phyloP scores from a whole-genome alignment of 106 monocot genomes.

The Apostasia ramifera region DNA sequence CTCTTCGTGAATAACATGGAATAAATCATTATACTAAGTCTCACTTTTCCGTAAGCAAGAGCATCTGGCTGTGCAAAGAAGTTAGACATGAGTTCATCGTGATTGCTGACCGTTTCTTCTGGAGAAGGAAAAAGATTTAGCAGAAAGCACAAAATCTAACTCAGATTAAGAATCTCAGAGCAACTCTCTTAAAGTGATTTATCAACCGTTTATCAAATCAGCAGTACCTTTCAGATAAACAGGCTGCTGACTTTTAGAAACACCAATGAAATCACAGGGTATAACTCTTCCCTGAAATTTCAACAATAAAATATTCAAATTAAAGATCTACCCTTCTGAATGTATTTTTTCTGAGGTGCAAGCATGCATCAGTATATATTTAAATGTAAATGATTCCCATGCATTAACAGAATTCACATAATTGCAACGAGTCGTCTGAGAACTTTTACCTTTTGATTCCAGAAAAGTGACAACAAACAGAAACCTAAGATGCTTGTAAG shows the following conservation, averaged over 20 bases:
- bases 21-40: neutral
- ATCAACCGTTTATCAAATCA: neutral
- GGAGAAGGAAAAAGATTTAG: constrained; percentile 4
- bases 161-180: neutral
- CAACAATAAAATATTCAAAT: neutral
- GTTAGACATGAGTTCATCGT: constrained; percentile 99
- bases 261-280: constrained; percentile 97
- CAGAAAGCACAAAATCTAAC: neutral
- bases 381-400: too few species aligned
- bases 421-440: too few species aligned
- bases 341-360: neutral
- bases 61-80: constrained; percentile 99
- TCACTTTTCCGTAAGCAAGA: constrained; percentile 96
- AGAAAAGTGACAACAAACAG: too few species aligned
- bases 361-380: neutral
- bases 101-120: constrained; percentile 90
- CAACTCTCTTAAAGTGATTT: neutral
- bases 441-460: too few species aligned
- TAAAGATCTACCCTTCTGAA: neutral
- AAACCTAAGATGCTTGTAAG: too few species aligned
- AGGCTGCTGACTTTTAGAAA: constrained; percentile 79
- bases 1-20: too few species aligned
- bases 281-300: constrained; percentile 82
- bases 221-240: constrained; percentile 70
- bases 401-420: too few species aligned